These are phyloP conservation scores for Euphorbia celastroides DNA, from an alignment of 441 rosid species.

Conservation along the genomic window DNA sequence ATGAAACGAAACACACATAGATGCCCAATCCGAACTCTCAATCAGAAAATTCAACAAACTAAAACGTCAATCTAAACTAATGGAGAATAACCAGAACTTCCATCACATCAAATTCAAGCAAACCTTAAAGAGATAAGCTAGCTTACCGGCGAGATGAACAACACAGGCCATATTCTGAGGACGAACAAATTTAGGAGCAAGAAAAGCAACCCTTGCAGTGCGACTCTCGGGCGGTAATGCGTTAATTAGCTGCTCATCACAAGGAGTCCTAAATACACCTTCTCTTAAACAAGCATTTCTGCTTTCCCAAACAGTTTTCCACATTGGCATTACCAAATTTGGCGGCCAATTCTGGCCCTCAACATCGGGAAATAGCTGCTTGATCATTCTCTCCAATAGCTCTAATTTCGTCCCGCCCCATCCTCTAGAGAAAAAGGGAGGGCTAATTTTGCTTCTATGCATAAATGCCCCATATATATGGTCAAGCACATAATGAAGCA, in stretches of 20 bases:
- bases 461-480: constrained; percentile 88
- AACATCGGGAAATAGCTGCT: constrained; percentile 63
- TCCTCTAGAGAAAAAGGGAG: constrained; percentile 87
- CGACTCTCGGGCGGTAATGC: constrained; percentile 90
- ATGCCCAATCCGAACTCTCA: not conserved
- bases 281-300: constrained; percentile 66
- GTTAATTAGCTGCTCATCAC: constrained; percentile 66
- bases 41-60: not conserved
- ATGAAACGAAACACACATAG: not conserved
- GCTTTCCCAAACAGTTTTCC: constrained; percentile 93
- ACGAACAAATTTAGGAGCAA: constrained; percentile 61
- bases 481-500: constrained; percentile 85
- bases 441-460: constrained; percentile 75
- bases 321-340: constrained; percentile 51
- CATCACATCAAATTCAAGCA: constrained; percentile 1
- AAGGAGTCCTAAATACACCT: constrained; percentile 81
- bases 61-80: not conserved
- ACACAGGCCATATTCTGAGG: constrained; percentile 93
- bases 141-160: constrained; percentile 93
- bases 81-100: not conserved
- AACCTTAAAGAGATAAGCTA: not conserved
- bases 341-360: constrained; percentile 79
- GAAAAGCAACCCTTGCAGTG: constrained; percentile 83
- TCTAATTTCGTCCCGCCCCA: constrained; percentile 94
- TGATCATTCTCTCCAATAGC: constrained; percentile 68